Base-by-base conservation (phyloP, 176 grass and related monocot species). In the Carex parvula region DNA sequence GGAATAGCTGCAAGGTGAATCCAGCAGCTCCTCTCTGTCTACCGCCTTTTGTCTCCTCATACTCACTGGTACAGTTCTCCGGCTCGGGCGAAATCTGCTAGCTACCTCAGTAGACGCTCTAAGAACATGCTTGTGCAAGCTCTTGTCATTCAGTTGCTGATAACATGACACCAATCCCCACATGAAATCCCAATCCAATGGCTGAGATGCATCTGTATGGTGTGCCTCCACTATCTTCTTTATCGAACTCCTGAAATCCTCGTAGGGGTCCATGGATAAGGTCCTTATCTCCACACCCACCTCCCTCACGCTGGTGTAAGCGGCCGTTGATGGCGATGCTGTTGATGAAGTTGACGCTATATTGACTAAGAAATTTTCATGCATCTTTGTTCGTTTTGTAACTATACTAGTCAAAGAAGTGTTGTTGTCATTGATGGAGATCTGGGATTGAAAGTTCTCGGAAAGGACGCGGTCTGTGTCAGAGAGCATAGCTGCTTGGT, bases 111-210 rank as follows among this genome's bases (percentile, higher is more conserved):
- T 79, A 6, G 93, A 95, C 5, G 89, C 88, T 79, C 48, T 89
- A 20, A 95, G 88, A 69, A 98, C 89, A 84, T 95, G 66, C 91
- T 84, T 95, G 83, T 92, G 93, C 74, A 93, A 88, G 11, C 37
- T 82, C 76, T 75, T 85, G 64, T 98, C 91, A 22, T 98, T 98
- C n/a, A 98, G 88, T 53, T 93, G 88, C 60, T 95, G 76, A 79
- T 95, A 98, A 68, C 86, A 90, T 6, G 95, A 86, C 59, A 98
- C 91, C 1, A 95, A 81, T 53, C 92, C 96, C 80, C 90, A 89
- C 71, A 98, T 80, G 80, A 95, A 98, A 74, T 98, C 89, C 96
- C 96, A 98, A 69, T 98, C 96, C 89, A 93, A 62, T 3, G 86
- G 65, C 84, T 58, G 79, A 15, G 60, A 79, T 1, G 35, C 5